A percentile compares a stretch with the other conserved stretches of the same genome.
Evolutionary conservation across 352 stramenopile genomes (phyloP).

Genomic region (Halophytophthora polymorphica): DNA sequence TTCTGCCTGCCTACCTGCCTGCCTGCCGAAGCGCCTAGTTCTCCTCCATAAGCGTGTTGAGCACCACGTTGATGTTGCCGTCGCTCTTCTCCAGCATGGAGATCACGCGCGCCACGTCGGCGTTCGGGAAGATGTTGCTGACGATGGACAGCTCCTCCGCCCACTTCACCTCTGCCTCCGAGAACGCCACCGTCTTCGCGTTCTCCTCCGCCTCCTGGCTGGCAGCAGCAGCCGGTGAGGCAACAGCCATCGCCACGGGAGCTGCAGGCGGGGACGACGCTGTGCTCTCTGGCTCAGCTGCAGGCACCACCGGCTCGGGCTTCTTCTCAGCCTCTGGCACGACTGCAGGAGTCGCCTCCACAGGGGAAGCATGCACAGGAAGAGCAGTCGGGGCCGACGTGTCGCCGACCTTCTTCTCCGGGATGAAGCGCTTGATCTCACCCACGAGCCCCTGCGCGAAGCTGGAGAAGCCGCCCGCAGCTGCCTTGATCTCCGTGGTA

Average conservation of each 20-base stretch:
- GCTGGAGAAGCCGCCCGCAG: constrained; percentile 50
- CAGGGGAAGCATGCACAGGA: neutral
- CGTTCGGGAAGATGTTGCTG: constrained; percentile 64
- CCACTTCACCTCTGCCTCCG: constrained; percentile 70
- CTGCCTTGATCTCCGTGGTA: constrained; percentile 34
- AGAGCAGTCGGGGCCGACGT: constrained; percentile 1
- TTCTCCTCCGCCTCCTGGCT: constrained; percentile 22
- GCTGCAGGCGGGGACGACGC: constrained; percentile 2
- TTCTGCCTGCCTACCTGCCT: neutral
- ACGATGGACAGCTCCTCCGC: constrained; percentile 62
- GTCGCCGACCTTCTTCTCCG: constrained; percentile 45
- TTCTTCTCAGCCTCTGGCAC: constrained; percentile 16
- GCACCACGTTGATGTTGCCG: constrained; percentile 69
- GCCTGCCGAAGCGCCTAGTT: constrained; percentile 15
- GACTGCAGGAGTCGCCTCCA: constrained; percentile 1
- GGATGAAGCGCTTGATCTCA: constrained; percentile 60
- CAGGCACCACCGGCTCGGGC: constrained; percentile 8
- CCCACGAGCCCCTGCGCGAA: constrained; percentile 67
- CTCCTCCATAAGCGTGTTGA: constrained; percentile 75
- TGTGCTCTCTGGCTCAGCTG: constrained; percentile 1
- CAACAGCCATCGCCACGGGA: constrained; percentile 12
- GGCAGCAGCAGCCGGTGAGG: neutral
- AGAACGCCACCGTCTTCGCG: constrained; percentile 39
- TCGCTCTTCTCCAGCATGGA: constrained; percentile 58
- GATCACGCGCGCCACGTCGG: constrained; percentile 38